phyloP scores from a whole-genome alignment of 768 basidiomycete species.

The Lentinula sp. region DNA sequence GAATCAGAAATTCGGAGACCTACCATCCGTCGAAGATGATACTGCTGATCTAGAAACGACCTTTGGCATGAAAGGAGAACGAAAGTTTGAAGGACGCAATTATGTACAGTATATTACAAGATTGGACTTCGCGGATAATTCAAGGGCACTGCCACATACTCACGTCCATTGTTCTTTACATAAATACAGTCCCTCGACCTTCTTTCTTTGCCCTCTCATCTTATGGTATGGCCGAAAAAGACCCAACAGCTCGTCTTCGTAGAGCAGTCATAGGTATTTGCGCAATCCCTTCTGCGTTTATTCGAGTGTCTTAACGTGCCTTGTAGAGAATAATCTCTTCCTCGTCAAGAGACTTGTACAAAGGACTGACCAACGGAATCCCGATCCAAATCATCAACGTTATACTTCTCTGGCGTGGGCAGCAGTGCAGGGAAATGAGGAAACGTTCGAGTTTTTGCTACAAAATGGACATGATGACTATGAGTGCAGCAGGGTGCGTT shows the following conservation, averaged over 20 bases:
- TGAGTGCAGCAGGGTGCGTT: conserved; percentile 80
- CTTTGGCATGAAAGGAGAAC: conserved; percentile 64
- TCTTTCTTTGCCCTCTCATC: conserved; percentile 14
- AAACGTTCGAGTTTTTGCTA: conserved; percentile 89
- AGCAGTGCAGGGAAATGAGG: conserved; percentile 81
- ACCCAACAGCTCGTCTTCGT: conserved; percentile 66
- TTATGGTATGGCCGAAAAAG: conserved; percentile 73
- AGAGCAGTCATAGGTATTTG: conserved; percentile 70
- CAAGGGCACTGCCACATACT: background rate
- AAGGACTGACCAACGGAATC: conserved; percentile 86
- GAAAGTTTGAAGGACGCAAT: background rate
- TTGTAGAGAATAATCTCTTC: conserved; percentile 88
- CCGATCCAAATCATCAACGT: conserved; percentile 67
- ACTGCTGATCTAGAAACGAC: conserved; percentile 86
- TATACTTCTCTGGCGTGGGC: conserved; percentile 92
- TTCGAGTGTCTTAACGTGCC: conserved; percentile 5
- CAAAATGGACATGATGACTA: conserved; percentile 88
- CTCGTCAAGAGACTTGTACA: conserved; percentile 85
- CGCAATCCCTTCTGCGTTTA: conserved; percentile 6
- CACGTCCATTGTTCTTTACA: background rate
- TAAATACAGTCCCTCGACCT: conserved; percentile 4
- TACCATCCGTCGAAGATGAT: conserved; percentile 84
- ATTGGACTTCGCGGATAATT: background rate
- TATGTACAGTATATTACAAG: background rate
- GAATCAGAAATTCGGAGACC: background rate